Evolutionary conservation across 2,329 filamentous ascomycete genomes (phyloP), one percentile per base, ranked within the genome.

Genomic region (Xylariaceae sp.): DNA sequence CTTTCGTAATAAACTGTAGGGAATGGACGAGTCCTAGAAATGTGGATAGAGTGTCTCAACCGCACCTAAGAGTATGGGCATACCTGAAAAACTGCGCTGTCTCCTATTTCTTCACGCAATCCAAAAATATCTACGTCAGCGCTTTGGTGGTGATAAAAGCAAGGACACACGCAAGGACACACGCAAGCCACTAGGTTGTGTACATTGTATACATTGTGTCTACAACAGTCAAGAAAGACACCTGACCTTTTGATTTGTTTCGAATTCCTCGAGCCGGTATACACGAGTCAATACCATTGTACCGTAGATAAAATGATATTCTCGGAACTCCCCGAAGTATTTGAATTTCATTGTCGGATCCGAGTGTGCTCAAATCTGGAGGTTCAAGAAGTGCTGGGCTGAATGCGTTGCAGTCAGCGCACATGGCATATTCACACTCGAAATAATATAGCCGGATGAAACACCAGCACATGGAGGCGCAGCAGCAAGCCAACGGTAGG

Each of bases 381-480:
- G n/a, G n/a, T n/a, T n/a, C n/a, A n/a, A n/a, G n/a, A n/a, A n/a
- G n/a, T n/a, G 26, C 19, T n/a, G 21, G 11, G 23, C 16, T 24
- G 31, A 41, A 46, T 46, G 14, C 39, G 21, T 46, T 17, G 29
- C 21, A 29, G n/a, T 28, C 24, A 49, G 26, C 28, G 50, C 40
- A 44, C 36, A 54, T 40, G 49, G 34, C 34, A 39, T 50, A 50
- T 44, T 40, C n/a, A 11, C 44, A 40, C 16, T 29, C 43, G 41
- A 23, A 34, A 50, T 28, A 14, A 49, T 36, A 43, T 21, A 48
- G 45, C 31, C 49, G 43, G 48, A 58, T 61, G 48, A 56, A 54
- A 58, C 58, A 33, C 52, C 34, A 61, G 45, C 47, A 63, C 51
- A 63, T 56, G 48, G 58, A 53, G 61, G 61, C 58, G 61, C 61